These are phyloP conservation scores for Pterocarpus macrocarpus DNA, from an alignment of 306 rosid genomes.

Conservation along the genomic window DNA sequence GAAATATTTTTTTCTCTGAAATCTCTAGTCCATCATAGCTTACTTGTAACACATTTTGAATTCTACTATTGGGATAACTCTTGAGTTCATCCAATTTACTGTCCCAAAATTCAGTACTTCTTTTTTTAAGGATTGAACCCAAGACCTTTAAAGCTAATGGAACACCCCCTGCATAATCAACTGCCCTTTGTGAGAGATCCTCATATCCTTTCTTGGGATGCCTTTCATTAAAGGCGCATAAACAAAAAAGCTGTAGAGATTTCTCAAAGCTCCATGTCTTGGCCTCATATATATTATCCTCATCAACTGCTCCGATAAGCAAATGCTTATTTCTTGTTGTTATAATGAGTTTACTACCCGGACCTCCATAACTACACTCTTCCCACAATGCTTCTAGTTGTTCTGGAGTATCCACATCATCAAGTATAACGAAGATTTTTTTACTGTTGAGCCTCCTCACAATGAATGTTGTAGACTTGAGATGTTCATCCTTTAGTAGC, in stretches of 20 bases:
- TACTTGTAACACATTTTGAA: constrained; percentile 5
- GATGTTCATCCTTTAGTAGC: neutral
- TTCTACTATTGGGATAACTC: neutral
- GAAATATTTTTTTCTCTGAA: constrained; percentile 7
- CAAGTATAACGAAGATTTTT: constrained; percentile 7
- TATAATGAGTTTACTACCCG: neutral
- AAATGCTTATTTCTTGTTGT: constrained; percentile 28
- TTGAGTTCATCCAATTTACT: neutral
- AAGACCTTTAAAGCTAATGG: constrained; percentile 27
- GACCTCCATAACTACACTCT: neutral
- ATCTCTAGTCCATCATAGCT: constrained; percentile 33
- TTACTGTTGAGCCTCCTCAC: neutral
- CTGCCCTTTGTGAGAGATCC: neutral
- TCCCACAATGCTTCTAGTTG: neutral
- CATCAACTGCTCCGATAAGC: neutral
- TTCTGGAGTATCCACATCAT: constrained; percentile 8
- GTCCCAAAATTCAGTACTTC: constrained; percentile 14
- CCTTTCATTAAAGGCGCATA: neutral
- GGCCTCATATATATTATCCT: constrained; percentile 11
- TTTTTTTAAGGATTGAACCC: constrained; percentile 6
- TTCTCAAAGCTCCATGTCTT: neutral
- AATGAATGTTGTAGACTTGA: neutral
- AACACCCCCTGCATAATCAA: constrained; percentile 1
- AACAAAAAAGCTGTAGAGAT: neutral
- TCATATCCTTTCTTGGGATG: neutral